phyloP scores from a whole-genome alignment of 2,329 filamentous ascomycete genomes.

The Teratosphaeria nubilosa region DNA sequence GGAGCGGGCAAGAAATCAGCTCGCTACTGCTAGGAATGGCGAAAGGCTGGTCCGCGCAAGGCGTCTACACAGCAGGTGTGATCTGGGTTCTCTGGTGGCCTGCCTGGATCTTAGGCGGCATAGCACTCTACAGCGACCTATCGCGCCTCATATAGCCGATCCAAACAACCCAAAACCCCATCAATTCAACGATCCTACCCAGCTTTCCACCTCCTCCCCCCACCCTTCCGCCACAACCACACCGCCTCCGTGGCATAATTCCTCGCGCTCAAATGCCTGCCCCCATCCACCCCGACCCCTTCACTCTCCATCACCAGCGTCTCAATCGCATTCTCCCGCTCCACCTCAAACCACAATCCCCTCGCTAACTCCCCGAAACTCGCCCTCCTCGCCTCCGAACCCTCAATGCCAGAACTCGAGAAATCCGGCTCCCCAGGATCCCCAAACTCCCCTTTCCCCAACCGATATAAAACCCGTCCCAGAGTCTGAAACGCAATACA shows the following conservation, averaged over 20 bases:
- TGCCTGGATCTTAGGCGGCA: slow-evolving; percentile 21
- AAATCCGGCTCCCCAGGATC: slow-evolving; percentile 34
- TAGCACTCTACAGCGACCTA: slow-evolving; percentile 1
- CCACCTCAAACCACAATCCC: slow-evolving; percentile 73
- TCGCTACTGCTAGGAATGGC: slow-evolving; percentile 19
- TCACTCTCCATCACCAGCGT: slow-evolving; percentile 66
- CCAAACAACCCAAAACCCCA: too few relatives aligned
- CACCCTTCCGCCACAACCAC: slow-evolving; percentile 73
- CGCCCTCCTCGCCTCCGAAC: slow-evolving; percentile 36
- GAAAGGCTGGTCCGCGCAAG: slow-evolving; percentile 23
- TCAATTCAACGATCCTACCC: slow-evolving; percentile 15
- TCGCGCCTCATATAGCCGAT: neutral
- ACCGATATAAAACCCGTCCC: slow-evolving; percentile 70
- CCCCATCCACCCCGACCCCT: slow-evolving; percentile 44
- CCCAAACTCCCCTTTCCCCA: slow-evolving; percentile 64
- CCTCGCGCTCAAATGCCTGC: slow-evolving; percentile 63
- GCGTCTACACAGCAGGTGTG: slow-evolving; percentile 22
- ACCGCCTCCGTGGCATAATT: slow-evolving; percentile 82
- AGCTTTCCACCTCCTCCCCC: slow-evolving; percentile 49
- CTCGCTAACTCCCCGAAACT: slow-evolving; percentile 44
- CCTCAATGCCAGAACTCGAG: slow-evolving; percentile 8
- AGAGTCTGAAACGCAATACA: slow-evolving; percentile 89
- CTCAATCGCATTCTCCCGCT: slow-evolving; percentile 66
- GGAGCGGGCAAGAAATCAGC: neutral
- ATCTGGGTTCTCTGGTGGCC: slow-evolving; percentile 26